Conservation (phyloP, 345 rosid species). For the Ceriops zippeliana region DNA sequence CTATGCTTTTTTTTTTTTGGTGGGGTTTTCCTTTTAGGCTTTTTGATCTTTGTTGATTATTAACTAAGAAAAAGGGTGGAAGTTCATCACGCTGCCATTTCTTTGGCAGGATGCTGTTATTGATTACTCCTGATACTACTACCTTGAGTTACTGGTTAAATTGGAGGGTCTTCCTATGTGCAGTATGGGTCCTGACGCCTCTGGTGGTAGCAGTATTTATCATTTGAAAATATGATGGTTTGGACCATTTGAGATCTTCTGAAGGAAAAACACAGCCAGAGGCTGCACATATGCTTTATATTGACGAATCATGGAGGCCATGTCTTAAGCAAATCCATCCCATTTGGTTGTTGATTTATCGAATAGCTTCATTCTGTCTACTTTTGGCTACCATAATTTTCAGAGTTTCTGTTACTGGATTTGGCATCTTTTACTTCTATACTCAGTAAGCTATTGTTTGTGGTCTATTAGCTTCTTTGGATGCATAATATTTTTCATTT, state of each 20-base stretch:
- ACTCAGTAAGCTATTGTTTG: conserved; percentile 48
- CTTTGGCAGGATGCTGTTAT: conserved; percentile 33
- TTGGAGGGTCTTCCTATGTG: conserved; percentile 66
- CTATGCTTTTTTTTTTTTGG: neutral
- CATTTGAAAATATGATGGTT: conserved; percentile 49
- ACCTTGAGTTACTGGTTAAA: conserved; percentile 60
- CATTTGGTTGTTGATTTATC: conserved; percentile 51
- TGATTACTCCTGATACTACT: conserved; percentile 27
- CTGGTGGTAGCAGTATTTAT: conserved; percentile 34
- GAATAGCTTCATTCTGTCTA: conserved; percentile 50
- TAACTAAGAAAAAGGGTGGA: neutral
- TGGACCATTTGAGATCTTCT: conserved; percentile 23
- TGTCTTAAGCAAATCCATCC: conserved; percentile 55
- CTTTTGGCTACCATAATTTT: conserved; percentile 35
- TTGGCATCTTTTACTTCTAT: conserved; percentile 44
- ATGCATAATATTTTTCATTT: neutral
- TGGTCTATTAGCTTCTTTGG: neutral
- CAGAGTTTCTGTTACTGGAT: conserved; percentile 34
- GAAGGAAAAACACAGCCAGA: conserved; percentile 23
- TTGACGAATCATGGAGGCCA: conserved; percentile 59
- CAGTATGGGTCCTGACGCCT: conserved; percentile 45
- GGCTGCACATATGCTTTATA: conserved; percentile 16
- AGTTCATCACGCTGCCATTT: conserved; percentile 6
- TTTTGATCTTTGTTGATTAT: neutral
- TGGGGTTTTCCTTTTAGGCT: neutral